Base-by-base conservation (phyloP, 2,329 filamentous ascomycete genomes). In the Fusarium sororula region DNA sequence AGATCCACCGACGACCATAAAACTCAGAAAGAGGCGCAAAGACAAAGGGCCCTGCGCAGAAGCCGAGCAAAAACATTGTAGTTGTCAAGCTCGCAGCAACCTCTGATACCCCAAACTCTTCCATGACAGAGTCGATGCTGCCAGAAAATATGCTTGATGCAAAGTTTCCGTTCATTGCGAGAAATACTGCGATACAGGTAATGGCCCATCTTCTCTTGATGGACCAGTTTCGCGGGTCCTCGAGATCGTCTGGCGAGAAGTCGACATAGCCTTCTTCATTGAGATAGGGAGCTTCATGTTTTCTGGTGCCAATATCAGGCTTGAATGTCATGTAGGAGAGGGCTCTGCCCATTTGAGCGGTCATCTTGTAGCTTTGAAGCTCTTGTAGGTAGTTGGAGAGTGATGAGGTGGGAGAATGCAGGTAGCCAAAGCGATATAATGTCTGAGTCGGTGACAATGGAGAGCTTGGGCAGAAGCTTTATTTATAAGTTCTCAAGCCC, bases 1-100 rank as follows among this genome's bases (percentile, higher is more conserved):
- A 87, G 53, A 90, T 84, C 83, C 84, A 87, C 73, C 87, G 77
- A 13, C 88, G 82, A 18, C 88, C 87, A 77, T 87, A 90, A 65
- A 90, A 87, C 78, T 90, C 89, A 42, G 84, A 87, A 26, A 90
- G 75, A 0, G 89, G 89, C 3, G 88, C 89, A 74, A 89, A 91
- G 6, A 90, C 55, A 6, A 91, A 81, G 1, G 90, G 90, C 0
- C 90, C 90, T 5, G 87, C 85, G 69, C 87, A 87, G 78, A 91
- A 91, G 8, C 81, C 88, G 8, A 90, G 81, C 32, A 90, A 81
- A 73, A 89, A 90, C 15, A 90, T 77, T 0, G 87, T 88, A 48
- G 88, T 86, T 3, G 87, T 86, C 14, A 90, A 81, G 5, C 83
- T 84, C 1, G 86, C 85, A 6, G 82, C 86, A 66, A 86, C 84